These are phyloP conservation scores for Jatropha curcas DNA, from an alignment of 345 rosid species.

Conservation along the genomic window DNA sequence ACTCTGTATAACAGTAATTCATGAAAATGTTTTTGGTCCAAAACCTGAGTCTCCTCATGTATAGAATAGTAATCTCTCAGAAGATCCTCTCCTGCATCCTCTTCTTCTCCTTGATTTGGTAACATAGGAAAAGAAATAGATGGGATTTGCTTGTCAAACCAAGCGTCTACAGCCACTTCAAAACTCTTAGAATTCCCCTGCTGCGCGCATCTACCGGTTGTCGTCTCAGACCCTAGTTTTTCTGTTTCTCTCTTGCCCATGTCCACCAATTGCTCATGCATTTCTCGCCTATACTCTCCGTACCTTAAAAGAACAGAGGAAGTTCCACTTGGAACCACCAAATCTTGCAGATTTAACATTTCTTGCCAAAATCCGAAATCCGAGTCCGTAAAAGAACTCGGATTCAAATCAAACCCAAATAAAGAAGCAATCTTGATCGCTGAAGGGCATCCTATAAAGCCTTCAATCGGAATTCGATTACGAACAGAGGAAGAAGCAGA, in stretches of 20 bases:
- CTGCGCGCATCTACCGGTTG: slow-evolving; percentile 2
- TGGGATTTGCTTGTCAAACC: slow-evolving; percentile 14
- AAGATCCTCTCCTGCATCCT: slow-evolving; percentile 17
- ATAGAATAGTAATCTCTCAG: slow-evolving; percentile 22
- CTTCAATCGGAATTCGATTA: slow-evolving; percentile 24
- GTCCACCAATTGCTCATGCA: slow-evolving; percentile 21
- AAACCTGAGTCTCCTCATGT: slow-evolving; percentile 25
- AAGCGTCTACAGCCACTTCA: slow-evolving; percentile 9
- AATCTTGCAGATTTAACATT: slow-evolving; percentile 3
- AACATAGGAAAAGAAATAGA: slow-evolving; percentile 17
- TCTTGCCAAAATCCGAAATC: not conserved
- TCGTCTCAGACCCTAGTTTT: slow-evolving; percentile 12
- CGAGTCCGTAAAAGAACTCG: not conserved
- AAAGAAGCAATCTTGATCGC: slow-evolving; percentile 31
- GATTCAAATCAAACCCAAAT: slow-evolving; percentile 27
- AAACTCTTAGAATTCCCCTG: not conserved
- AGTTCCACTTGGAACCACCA: slow-evolving; percentile 4
- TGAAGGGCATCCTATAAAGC: slow-evolving; percentile 47
- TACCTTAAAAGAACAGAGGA: slow-evolving; percentile 12
- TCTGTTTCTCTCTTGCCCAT: slow-evolving; percentile 10
- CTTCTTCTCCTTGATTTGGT: slow-evolving; percentile 1
- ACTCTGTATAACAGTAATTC: not conserved
- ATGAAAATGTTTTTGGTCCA: not conserved
- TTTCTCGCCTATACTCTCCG: slow-evolving; percentile 16
- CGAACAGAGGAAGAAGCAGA: slow-evolving; percentile 23